Evolutionary conservation across 2,329 filamentous ascomycete species (phyloP), one percentile per base, ranked within the genome.

Genomic region (Pyrenophora tritici-repentis): DNA sequence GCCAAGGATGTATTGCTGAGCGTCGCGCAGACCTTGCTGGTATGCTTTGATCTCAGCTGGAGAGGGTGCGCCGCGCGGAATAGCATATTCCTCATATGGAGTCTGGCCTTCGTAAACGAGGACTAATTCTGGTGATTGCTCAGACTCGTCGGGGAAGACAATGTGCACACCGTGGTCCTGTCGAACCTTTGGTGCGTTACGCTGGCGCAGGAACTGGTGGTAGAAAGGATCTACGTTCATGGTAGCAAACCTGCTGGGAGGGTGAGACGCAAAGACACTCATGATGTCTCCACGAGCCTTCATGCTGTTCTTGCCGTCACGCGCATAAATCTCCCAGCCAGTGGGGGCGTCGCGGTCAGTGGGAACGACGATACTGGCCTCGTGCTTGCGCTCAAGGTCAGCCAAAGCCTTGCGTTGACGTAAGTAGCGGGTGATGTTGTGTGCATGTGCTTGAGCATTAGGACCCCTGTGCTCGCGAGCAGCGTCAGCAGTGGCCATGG

Each of bases 261-360:
- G 89, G 67, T 91, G 88, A 41, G 84, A 84, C 54, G 83, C 83
- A 61, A 93, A 84, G 51, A 94, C 83, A 63, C 83, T 84, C 69
- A 85, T 86, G 66, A 94, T 86, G 63, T 91, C 89, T 6, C 84
- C 83, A 65, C 89, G 87, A 6, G 88, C 89, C 63, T 86, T 86
- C 68, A 90, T 85, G 22, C 84, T 83, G 68, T 91, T 95, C 79
- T 94, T 95, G 59, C 87, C 86, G 65, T 96, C 89, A 32, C 88
- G 84, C 6, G 90, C 90, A 75, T 92, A 96, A 47, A 97, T 83
- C 71, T 96, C 88, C 91, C 92, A 96, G 0, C 87, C 86, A 37
- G 89, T 84, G 9, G 85, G 85, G 31, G 86, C 86, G 37, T 90
- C 85, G 42, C 83, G 80, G 3, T 84, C 82, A 57, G 82, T 83